phyloP scores from a whole-genome alignment of 2,329 filamentous ascomycete species.

The Leptographium flavum region DNA sequence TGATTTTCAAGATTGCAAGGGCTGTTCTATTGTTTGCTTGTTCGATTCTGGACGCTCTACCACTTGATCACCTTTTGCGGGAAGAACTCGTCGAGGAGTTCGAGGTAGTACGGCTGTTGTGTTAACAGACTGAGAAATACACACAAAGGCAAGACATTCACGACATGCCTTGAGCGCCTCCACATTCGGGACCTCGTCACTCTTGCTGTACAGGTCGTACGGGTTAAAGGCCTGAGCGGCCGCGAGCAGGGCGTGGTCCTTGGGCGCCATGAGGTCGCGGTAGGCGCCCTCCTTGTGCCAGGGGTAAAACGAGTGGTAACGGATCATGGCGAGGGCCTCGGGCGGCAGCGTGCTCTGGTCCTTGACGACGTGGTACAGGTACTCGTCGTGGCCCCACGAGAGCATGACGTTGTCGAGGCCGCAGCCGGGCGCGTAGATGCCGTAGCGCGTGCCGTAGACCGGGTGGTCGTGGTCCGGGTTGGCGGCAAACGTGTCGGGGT shows the following conservation, averaged over 20 bases:
- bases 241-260: slow-evolving; percentile 65
- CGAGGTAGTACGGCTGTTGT: slow-evolving; percentile 52
- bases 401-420: slow-evolving; percentile 82
- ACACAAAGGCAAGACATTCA: background rate
- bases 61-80: slow-evolving; percentile 54
- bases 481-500: slow-evolving; percentile 58
- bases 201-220: slow-evolving; percentile 88
- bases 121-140: slow-evolving; percentile 1
- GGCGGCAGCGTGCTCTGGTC: slow-evolving; percentile 64
- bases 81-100: slow-evolving; percentile 63
- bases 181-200: slow-evolving; percentile 61
- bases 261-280: slow-evolving; percentile 65
- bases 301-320: slow-evolving; percentile 86
- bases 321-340: slow-evolving; percentile 82
- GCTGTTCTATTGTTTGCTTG: too few species aligned
- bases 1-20: background rate
- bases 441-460: slow-evolving; percentile 60
- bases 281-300: slow-evolving; percentile 81
- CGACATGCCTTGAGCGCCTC: slow-evolving; percentile 56
- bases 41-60: slow-evolving; percentile 24
- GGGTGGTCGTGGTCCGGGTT: slow-evolving; percentile 63
- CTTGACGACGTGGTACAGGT: slow-evolving; percentile 75
- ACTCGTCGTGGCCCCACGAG: slow-evolving; percentile 82
- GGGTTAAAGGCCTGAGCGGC: slow-evolving; percentile 81
- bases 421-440: slow-evolving; percentile 68